Evolutionary conservation across 2,329 filamentous ascomycete species (phyloP).

Genomic region (Fusarium succisae): DNA sequence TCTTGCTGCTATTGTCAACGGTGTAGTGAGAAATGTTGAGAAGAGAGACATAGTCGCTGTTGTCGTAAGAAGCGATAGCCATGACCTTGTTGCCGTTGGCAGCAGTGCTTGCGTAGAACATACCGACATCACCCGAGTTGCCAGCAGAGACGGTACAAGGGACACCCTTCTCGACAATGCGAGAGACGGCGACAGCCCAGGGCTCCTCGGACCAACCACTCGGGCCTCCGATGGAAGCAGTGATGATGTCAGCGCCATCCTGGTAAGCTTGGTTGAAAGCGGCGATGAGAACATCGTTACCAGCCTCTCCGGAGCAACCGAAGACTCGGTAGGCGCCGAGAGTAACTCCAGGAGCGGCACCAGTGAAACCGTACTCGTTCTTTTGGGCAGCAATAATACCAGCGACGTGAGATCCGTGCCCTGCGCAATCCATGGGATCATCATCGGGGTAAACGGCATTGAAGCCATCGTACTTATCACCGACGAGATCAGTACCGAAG

Average conservation of each 20-base stretch:
- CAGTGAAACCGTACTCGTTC: slow-evolving; percentile 64
- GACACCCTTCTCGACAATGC: slow-evolving; percentile 63
- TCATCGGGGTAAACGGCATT: slow-evolving; percentile 54
- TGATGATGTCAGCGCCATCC: slow-evolving; percentile 66
- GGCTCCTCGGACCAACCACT: slow-evolving; percentile 63
- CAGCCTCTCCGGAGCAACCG: slow-evolving; percentile 59
- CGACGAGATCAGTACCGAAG: slow-evolving; percentile 66
- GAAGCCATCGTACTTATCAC: slow-evolving; percentile 58
- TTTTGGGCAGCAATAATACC: slow-evolving; percentile 69
- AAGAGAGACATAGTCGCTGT: slow-evolving; percentile 54
- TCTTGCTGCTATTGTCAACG: slow-evolving; percentile 46
- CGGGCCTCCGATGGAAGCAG: slow-evolving; percentile 60
- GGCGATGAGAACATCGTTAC: slow-evolving; percentile 65
- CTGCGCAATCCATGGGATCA: slow-evolving; percentile 64
- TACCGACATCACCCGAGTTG: slow-evolving; percentile 57
- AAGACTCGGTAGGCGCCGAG: slow-evolving; percentile 68
- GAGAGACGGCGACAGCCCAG: slow-evolving; percentile 59
- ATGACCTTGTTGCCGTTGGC: slow-evolving; percentile 58
- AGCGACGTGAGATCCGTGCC: slow-evolving; percentile 70
- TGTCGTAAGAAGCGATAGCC: slow-evolving; percentile 62
- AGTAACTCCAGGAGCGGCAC: slow-evolving; percentile 64
- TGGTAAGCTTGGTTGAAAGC: slow-evolving; percentile 69
- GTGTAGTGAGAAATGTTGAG: slow-evolving; percentile 54
- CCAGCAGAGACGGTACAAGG: slow-evolving; percentile 63
- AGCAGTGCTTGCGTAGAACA: slow-evolving; percentile 62